A percentile compares a stretch with the other conserved stretches of the same genome.
Evolutionary conservation across 2,329 filamentous ascomycete species (phyloP).

Genomic region (Cladosporium sp.): DNA sequence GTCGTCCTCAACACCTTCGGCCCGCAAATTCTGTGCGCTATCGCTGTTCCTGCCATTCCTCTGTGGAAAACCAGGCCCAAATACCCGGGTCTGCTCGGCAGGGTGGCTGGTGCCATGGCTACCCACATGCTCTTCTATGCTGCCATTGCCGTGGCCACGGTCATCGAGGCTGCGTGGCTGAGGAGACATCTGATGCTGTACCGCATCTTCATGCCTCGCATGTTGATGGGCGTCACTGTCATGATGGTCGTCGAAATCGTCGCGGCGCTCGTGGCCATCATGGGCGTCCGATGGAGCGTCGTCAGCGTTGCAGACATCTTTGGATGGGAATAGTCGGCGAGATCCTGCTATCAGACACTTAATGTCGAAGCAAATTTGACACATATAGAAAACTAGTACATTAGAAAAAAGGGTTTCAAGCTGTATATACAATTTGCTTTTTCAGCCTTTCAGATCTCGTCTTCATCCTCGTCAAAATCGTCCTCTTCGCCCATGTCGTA

Average conservation of each 20-base stretch:
- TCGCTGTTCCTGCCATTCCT: conserved; percentile 73
- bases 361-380: neutral
- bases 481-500: conserved; percentile 97
- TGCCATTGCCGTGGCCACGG: conserved; percentile 77
- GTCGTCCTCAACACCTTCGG: conserved; percentile 84
- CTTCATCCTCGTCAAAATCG: conserved; percentile 94
- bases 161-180: conserved; percentile 83
- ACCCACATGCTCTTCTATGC: conserved; percentile 80
- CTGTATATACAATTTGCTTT: neutral
- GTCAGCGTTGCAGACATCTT: conserved; percentile 82
- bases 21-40: conserved; percentile 76
- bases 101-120: conserved; percentile 65
- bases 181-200: conserved; percentile 94
- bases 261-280: conserved; percentile 64
- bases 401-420: neutral
- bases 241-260: conserved; percentile 75
- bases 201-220: conserved; percentile 85
- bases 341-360: neutral
- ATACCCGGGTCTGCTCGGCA: conserved; percentile 59
- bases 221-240: conserved; percentile 73
- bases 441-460: conserved; percentile 67
- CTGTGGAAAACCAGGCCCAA: conserved; percentile 87
- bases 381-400: neutral
- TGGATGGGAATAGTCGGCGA: conserved; percentile 57
- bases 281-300: conserved; percentile 71